phyloP scores from a whole-genome alignment of 169 alveolate species.

The Plasmodium blacklocki region DNA sequence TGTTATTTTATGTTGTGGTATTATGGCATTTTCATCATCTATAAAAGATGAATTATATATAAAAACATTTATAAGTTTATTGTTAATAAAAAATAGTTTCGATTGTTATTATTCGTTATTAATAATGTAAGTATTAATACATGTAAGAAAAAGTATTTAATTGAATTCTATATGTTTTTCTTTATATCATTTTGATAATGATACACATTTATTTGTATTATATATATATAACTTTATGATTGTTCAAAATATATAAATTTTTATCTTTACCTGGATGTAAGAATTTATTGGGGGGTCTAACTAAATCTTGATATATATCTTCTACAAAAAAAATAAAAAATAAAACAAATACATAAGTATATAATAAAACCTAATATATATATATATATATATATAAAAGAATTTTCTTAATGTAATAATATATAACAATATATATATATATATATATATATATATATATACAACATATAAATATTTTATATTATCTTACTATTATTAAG shows the following conservation, averaged over 20 bases:
- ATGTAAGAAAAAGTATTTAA: no score
- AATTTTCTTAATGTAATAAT: neutral
- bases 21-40: constrained; percentile 62
- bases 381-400: no score
- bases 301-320: constrained; percentile 75
- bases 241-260: constrained; percentile 69
- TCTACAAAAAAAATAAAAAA: no score
- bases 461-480: neutral
- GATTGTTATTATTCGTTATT: neutral
- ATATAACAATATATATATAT: neutral
- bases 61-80: neutral
- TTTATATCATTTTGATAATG: constrained; percentile 10
- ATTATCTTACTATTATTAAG: constrained; percentile 36
- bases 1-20: constrained; percentile 79
- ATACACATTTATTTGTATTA: no score
- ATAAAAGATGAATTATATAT: neutral
- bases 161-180: neutral
- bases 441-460: constrained; percentile 4
- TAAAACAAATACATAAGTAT: neutral
- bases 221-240: neutral
- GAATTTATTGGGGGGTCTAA: constrained; percentile 80
- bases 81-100: neutral
- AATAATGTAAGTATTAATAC: neutral
- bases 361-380: neutral
- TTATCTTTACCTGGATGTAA: constrained; percentile 85